Evolutionary conservation across 805 yeast species (phyloP).

Genomic region (Nematodospora valgi): DNA sequence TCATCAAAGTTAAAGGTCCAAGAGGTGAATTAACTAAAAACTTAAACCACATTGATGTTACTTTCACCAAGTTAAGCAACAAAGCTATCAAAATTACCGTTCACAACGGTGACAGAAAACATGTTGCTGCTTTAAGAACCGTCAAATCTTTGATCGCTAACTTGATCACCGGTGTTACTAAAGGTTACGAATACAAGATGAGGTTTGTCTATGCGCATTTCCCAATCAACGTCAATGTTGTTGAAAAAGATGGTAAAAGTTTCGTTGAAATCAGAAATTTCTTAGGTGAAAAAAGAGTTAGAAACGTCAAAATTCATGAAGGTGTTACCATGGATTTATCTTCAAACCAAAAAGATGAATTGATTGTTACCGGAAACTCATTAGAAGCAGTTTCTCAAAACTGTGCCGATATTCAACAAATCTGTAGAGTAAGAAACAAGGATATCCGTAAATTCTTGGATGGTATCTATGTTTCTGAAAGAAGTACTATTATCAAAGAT

Average conservation of each 20-base stretch:
- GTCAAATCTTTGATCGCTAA: constrained; percentile 93
- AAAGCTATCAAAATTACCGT: constrained; percentile 82
- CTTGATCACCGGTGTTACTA: constrained; percentile 97
- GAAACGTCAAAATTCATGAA: constrained; percentile 79
- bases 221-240: constrained; percentile 97
- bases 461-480: constrained; percentile 98
- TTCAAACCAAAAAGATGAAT: constrained; percentile 88
- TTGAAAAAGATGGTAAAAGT: constrained; percentile 70
- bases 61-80: constrained; percentile 77
- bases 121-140: constrained; percentile 98
- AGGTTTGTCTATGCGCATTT: constrained; percentile 99
- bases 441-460: constrained; percentile 99
- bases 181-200: constrained; percentile 99
- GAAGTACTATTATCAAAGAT: constrained; percentile 81
- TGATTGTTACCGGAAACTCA: constrained; percentile 90
- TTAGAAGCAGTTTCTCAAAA: constrained; percentile 96
- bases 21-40: constrained; percentile 91
- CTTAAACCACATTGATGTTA: constrained; percentile 91
- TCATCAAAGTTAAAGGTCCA: constrained; percentile 91
- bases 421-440: constrained; percentile 98
- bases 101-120: constrained; percentile 99
- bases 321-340: constrained; percentile 89
- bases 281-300: constrained; percentile 98
- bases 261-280: constrained; percentile 97
- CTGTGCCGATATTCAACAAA: constrained; percentile 97